phyloP scores from a whole-genome alignment of 2,329 filamentous ascomycete genomes.

The Phialemonium atrogriseum region DNA sequence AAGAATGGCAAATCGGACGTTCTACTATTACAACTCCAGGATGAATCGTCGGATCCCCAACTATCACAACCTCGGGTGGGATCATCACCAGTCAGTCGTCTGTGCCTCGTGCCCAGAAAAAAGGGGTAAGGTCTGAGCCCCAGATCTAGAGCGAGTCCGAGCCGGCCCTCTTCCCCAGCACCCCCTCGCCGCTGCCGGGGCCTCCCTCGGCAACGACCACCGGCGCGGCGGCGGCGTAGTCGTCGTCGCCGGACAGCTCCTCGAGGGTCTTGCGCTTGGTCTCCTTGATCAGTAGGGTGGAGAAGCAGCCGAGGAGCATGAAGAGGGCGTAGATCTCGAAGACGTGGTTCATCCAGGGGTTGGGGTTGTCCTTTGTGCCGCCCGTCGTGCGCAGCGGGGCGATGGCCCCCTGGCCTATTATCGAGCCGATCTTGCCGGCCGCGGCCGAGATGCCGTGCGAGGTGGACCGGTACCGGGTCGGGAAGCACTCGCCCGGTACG shows the following conservation, averaged over 20 bases:
- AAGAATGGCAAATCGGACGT: too few relatives aligned
- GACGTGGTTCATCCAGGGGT: constrained; percentile 69
- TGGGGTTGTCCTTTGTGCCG: constrained; percentile 28
- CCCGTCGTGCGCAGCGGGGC: constrained; percentile 41
- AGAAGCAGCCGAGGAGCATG: constrained; percentile 65
- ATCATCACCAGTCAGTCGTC: too few relatives aligned
- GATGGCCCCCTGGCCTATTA: constrained; percentile 50
- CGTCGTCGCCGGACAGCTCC: constrained; percentile 34
- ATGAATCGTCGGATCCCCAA: too few relatives aligned
- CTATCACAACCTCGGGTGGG: too few relatives aligned
- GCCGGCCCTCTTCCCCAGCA: constrained; percentile 1
- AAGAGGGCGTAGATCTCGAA: constrained; percentile 68
- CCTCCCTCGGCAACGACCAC: too few relatives aligned
- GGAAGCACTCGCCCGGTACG: constrained; percentile 48
- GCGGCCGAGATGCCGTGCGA: constrained; percentile 50
- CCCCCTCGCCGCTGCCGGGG: neutral
- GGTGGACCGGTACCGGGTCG: constrained; percentile 47
- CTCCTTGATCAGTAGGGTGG: constrained; percentile 63
- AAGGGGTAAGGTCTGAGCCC: too few relatives aligned
- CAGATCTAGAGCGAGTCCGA: neutral
- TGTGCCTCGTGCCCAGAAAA: too few relatives aligned
- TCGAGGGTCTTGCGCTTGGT: constrained; percentile 69
- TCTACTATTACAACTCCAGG: too few relatives aligned
- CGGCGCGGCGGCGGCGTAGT: constrained; percentile 1
- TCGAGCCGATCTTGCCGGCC: constrained; percentile 35